Percentiles rank a stretch among this genome's conserved stretches.
phyloP scores from a whole-genome alignment of 2,329 filamentous ascomycete species.

The Microascus cirrosus region DNA sequence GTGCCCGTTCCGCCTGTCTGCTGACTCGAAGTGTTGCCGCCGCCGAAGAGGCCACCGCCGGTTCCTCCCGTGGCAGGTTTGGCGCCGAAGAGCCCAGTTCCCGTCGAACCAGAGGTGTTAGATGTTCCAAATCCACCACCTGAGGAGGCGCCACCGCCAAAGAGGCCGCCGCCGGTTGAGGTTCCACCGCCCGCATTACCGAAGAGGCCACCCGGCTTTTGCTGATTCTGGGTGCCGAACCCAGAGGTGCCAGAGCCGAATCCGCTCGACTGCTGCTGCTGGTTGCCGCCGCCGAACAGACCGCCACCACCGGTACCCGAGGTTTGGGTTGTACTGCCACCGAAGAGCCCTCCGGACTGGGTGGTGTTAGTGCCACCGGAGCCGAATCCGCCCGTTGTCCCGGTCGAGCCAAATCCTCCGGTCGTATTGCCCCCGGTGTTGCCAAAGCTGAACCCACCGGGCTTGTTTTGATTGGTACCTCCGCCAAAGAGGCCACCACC shows the following conservation, averaged over 20 bases:
- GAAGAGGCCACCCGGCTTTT: conserved; percentile 14
- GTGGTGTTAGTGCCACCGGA: conserved; percentile 12
- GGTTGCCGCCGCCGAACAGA: conserved; percentile 26
- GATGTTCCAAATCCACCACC: conserved; percentile 27
- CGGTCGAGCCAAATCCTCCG: conserved; percentile 16
- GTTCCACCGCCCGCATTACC: conserved; percentile 13
- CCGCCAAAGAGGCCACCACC: conserved; percentile 34
- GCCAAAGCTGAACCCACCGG: conserved; percentile 28
- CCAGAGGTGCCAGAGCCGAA: conserved; percentile 10
- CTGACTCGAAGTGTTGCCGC: conserved; percentile 19
- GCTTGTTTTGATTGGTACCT: conserved; percentile 22
- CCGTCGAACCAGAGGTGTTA: conserved; percentile 12
- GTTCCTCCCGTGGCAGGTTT: conserved; percentile 13
- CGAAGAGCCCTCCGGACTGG: conserved; percentile 15
- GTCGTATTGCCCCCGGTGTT: conserved; percentile 21
- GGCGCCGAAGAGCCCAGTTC: conserved; percentile 30
- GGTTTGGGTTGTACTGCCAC: conserved; percentile 14
- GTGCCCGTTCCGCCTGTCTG: conserved; percentile 24
- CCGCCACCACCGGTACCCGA: conserved; percentile 16
- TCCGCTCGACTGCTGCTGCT: conserved; percentile 10
- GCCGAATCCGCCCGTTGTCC: conserved; percentile 26
- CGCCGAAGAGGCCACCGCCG: conserved; percentile 26
- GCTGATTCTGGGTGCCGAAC: conserved; percentile 4
- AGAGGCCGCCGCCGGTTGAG: conserved; percentile 21
- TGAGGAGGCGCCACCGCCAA: conserved; percentile 14